Conservation (phyloP, 768 basidiomycete species). For the Xanthoconium purpureum region DNA sequence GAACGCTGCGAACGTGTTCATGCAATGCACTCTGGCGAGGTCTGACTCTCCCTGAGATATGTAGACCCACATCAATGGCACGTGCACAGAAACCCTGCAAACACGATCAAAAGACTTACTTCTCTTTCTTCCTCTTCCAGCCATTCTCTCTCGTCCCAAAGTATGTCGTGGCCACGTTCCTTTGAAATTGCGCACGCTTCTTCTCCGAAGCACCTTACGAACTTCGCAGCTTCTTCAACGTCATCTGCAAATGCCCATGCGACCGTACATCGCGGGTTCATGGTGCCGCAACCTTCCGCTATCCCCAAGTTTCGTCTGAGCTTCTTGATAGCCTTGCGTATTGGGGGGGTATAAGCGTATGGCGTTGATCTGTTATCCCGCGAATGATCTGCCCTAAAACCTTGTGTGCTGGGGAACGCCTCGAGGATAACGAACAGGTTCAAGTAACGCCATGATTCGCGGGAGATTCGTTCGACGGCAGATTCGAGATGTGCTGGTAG, state of each 20-base stretch:
- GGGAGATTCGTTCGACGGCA: constrained; percentile 42
- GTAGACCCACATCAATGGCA: constrained; percentile 7
- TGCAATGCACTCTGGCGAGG: constrained; percentile 52
- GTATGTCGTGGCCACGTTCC: constrained; percentile 33
- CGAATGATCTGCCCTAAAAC: constrained; percentile 21
- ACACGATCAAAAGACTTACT: constrained; percentile 31
- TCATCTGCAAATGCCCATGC: constrained; percentile 62
- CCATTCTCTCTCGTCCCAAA: constrained; percentile 67
- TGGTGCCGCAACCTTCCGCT: constrained; percentile 55
- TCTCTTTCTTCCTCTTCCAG: constrained; percentile 54
- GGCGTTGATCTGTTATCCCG: constrained; percentile 8
- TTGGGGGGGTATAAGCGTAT: constrained; percentile 61
- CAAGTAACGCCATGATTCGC: constrained; percentile 62
- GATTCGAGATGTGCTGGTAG: constrained; percentile 50
- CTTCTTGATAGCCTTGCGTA: constrained; percentile 67
- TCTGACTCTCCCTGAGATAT: constrained; percentile 55
- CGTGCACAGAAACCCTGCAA: constrained; percentile 10
- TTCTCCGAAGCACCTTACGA: constrained; percentile 58
- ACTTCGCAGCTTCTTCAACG: constrained; percentile 54
- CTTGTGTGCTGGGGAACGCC: constrained; percentile 53
- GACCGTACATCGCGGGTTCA: constrained; percentile 42
- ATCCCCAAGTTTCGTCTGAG: constrained; percentile 62
- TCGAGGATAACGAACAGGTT: constrained; percentile 62
- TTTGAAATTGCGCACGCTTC: constrained; percentile 45
- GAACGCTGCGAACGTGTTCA: constrained; percentile 71